Conservation (phyloP, 2,329 filamentous ascomycete genomes). For the Claviceps paspali region DNA sequence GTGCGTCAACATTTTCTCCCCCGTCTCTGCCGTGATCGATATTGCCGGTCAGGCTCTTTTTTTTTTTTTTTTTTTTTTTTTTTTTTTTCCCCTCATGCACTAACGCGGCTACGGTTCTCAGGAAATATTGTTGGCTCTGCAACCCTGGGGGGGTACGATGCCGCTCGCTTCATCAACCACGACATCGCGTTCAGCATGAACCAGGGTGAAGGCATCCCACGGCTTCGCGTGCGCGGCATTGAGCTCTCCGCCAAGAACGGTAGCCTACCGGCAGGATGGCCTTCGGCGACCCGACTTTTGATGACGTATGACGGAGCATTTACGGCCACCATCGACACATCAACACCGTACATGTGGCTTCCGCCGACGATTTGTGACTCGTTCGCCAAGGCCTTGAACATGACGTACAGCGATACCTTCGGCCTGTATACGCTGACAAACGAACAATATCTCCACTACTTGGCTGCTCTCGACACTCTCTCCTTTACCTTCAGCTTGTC, state of each 20-base stretch:
- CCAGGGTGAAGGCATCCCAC: conserved; percentile 37
- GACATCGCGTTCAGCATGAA: conserved; percentile 42
- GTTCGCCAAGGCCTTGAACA: conserved; percentile 48
- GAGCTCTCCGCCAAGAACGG: conserved; percentile 21
- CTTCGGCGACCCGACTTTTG: conserved; percentile 20
- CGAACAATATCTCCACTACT: conserved; percentile 35
- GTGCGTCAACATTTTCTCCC: conserved; percentile 27
- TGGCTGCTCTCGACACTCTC: conserved; percentile 24
- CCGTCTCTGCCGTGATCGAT: too few species aligned
- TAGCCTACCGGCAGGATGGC: conserved; percentile 22
- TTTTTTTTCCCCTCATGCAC: too few species aligned
- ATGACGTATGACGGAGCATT: conserved; percentile 32
- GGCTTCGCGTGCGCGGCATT: conserved; percentile 45
- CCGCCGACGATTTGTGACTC: conserved; percentile 43
- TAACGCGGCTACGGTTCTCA: conserved; percentile 4
- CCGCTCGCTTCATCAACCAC: conserved; percentile 45
- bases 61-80: neutral
- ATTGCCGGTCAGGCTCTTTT: neutral
- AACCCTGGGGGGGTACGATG: conserved; percentile 57
- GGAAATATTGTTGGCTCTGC: conserved; percentile 36
- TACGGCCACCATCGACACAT: conserved; percentile 44
- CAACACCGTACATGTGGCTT: conserved; percentile 49
- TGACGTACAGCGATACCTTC: conserved; percentile 48
- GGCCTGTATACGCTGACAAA: conserved; percentile 50
- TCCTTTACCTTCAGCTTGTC: conserved; percentile 42